Evolutionary conservation across 176 grass and related monocot species (phyloP).

Genomic region (Urochloa ruziziensis): DNA sequence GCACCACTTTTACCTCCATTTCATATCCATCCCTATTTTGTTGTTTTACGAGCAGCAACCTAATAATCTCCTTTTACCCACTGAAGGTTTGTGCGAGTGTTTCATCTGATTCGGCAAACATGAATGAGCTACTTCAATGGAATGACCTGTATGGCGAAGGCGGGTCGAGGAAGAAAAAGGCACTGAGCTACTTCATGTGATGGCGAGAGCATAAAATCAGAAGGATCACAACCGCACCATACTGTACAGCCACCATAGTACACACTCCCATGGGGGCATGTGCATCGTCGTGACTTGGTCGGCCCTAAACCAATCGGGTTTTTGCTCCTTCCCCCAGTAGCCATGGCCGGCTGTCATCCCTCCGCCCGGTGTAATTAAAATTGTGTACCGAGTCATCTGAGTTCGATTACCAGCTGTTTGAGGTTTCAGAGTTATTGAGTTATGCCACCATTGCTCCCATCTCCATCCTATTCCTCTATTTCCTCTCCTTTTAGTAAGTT

Average conservation of each 20-base stretch:
- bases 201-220: slow-evolving; percentile 24
- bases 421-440: not conserved
- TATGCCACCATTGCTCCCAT: not conserved
- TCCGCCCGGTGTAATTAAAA: slow-evolving; percentile 50
- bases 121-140: slow-evolving; percentile 95
- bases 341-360: not conserved
- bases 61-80: not conserved
- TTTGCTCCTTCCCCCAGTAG: slow-evolving; percentile 42
- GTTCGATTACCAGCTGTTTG: slow-evolving; percentile 46
- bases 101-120: slow-evolving; percentile 90
- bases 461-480: not conserved
- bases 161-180: slow-evolving; percentile 93
- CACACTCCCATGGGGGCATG: slow-evolving; percentile 25
- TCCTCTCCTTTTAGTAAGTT: not conserved
- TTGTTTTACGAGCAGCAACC: not conserved
- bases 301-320: slow-evolving; percentile 40
- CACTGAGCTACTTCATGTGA: slow-evolving; percentile 99
- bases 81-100: slow-evolving; percentile 92
- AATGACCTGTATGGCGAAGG: slow-evolving; percentile 98
- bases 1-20: not conserved
- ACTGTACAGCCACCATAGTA: slow-evolving; percentile 51
- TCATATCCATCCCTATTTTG: not conserved
- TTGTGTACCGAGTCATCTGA: slow-evolving; percentile 34
- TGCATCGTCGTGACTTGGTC: slow-evolving; percentile 30
- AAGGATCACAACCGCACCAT: slow-evolving; percentile 6